Percentiles rank a stretch among this genome's conserved stretches.
Conservation (phyloP, 2,329 filamentous ascomycete species). For the Ceratocystis ficicola region DNA sequence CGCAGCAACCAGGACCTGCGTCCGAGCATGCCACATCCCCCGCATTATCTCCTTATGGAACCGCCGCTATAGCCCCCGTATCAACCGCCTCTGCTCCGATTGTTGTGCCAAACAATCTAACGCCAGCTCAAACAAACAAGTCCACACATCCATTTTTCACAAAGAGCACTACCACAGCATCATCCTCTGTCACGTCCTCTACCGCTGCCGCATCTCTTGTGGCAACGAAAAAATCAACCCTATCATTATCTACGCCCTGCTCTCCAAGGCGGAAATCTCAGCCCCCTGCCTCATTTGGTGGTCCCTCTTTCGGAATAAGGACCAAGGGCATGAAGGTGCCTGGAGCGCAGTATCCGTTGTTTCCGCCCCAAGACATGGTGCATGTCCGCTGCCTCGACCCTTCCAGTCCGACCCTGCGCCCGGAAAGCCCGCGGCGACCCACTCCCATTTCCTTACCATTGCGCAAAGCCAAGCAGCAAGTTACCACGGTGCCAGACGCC, state of each 20-base stretch:
- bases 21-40: not conserved
- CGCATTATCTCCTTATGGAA: not conserved
- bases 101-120: conserved; percentile 3
- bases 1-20: not conserved
- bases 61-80: conserved; percentile 25
- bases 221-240: conserved; percentile 27
- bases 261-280: conserved; percentile 33
- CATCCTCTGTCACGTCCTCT: not conserved
- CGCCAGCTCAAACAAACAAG: conserved; percentile 27
- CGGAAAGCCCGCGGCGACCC: not conserved
- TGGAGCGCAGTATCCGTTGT: conserved; percentile 54
- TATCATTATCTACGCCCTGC: conserved; percentile 43
- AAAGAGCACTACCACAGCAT: conserved; percentile 13
- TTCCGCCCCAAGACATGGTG: conserved; percentile 53
- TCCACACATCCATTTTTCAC: conserved; percentile 37
- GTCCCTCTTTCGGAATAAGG: conserved; percentile 34
- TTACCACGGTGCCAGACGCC: conserved; percentile 31
- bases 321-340: conserved; percentile 46
- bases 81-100: conserved; percentile 24
- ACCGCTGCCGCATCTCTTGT: not conserved
- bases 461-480: conserved; percentile 40
- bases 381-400: conserved; percentile 47
- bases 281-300: conserved; percentile 28
- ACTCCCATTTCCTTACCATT: not conserved
- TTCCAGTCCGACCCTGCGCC: not conserved